Evolutionary conservation across 441 rosid genomes (phyloP).

Genomic region (Erodium chrysanthum): DNA sequence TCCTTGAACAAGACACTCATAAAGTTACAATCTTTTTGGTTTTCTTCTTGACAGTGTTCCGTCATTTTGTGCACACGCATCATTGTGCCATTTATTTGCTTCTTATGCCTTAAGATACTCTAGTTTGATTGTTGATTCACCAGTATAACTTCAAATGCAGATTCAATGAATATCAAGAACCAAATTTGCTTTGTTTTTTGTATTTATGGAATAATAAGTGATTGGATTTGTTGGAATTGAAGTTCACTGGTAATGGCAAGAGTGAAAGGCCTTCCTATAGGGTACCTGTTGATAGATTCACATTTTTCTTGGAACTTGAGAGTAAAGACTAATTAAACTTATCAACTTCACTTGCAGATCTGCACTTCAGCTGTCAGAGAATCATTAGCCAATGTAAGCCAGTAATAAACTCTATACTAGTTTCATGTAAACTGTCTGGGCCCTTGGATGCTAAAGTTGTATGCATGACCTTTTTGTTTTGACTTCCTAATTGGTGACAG

Average conservation of each 20-base stretch:
- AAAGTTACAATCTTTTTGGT: background rate
- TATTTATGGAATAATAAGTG: background rate
- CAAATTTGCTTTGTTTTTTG: background rate
- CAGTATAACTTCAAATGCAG: background rate
- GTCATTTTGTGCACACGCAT: background rate
- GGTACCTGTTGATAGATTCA: background rate
- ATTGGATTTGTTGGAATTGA: background rate
- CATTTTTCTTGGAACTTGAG: background rate
- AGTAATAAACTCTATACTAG: conserved; percentile 32
- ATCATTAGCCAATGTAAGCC: conserved; percentile 83
- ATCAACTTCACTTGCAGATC: conserved; percentile 41
- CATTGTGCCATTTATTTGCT: background rate
- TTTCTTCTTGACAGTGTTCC: background rate
- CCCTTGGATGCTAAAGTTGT: conserved; percentile 19
- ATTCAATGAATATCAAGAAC: background rate
- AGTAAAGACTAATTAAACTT: background rate
- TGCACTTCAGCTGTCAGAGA: conserved; percentile 77
- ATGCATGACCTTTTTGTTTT: conserved; percentile 16
- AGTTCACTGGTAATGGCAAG: background rate
- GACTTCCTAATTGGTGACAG: conserved; percentile 33
- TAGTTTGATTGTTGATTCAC: background rate
- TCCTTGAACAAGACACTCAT: background rate
- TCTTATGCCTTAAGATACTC: background rate
- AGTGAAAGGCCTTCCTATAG: conserved; percentile 1
- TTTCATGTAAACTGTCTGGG: conserved; percentile 14